phyloP scores from a whole-genome alignment of 1,284 basidiomycete species.

The Rhodotorula sp. region DNA sequence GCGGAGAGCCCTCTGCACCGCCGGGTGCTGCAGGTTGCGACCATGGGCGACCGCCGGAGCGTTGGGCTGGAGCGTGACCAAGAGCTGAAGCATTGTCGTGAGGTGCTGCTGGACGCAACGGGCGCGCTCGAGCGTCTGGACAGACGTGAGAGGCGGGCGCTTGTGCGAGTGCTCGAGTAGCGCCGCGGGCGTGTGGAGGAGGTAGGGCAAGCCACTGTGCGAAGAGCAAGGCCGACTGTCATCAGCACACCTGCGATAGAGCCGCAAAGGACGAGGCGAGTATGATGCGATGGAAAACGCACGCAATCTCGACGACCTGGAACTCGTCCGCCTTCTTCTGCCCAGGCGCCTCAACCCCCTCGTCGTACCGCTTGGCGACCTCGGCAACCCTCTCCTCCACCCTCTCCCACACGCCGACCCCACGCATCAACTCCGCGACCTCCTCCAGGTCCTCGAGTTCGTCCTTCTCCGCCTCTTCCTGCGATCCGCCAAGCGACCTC shows the following conservation, averaged over 20 bases:
- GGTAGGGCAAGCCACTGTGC: conserved; percentile 33
- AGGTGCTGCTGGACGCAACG: conserved; percentile 23
- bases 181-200: conserved; percentile 20
- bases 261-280: too few relatives aligned
- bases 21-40: neutral
- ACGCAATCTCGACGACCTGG: conserved; percentile 33
- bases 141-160: neutral
- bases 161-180: neutral
- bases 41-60: conserved; percentile 29
- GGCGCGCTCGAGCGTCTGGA: conserved; percentile 19
- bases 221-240: too few relatives aligned
- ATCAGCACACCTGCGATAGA: accelerated
- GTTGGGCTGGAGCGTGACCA: conserved; percentile 33
- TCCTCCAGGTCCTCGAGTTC: neutral
- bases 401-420: conserved; percentile 27
- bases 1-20: too few relatives aligned
- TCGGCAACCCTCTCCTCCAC: conserved; percentile 14
- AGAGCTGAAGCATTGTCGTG: conserved; percentile 34
- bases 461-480: too few relatives aligned
- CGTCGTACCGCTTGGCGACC: conserved; percentile 1
- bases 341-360: neutral
- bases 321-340: neutral
- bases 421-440: conserved; percentile 12
- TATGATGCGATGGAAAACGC: neutral
- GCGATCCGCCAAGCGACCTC: too few relatives aligned